Base-by-base conservation (phyloP, 495 filamentous ascomycete species). In the Penicillium desertorum region DNA sequence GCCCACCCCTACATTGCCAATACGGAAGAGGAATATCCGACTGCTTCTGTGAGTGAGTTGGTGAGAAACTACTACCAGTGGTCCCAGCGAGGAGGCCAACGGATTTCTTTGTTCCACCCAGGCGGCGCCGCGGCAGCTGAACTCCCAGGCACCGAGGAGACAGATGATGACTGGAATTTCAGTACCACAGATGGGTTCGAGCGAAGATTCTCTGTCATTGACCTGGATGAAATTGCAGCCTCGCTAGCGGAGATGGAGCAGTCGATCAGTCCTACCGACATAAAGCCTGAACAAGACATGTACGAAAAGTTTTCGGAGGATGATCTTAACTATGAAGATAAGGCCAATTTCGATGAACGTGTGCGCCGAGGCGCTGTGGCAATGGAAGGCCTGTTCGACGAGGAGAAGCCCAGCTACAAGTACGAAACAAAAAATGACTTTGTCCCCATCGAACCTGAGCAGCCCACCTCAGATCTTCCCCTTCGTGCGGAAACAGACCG, bases 121-220 rank as follows among this genome's bases (percentile, higher is more conserved):
- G 84, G 84, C 37, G 91, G 92, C 52, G 91, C 91, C 22, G 84
- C 85, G 32, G 86, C 85, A 25, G 81, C 84, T 22, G 76, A 82
- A 43, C 64, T 77, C 36, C 70, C 76, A 47, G 63, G 66, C 63
- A 45, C 64, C 65, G 76, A 81, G 17, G 61, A 71, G 9, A 51
- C 68, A 1, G 70, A 72, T 2, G 88, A 92, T 57, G 88, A 93
- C 61, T 96, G 94, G 91, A 96, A 93, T 62, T 96, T 96, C 64
- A 92, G 88, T 65, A 91, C 88, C 1, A 94, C 90, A 0, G 86
- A 89, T 54, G 88, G 85, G 10, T 96, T 96, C 67, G 88, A 95
- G 64, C 80, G 85, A 55, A 63, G 76, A 37, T 79, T 78, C 43
- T 78, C 76, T 3, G 75, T 77, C 34, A 73, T 79, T 41, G 75